These are phyloP conservation scores for Backusella circina DNA, from an alignment of 192 early-diverging fungal species.

Conservation along the genomic window DNA sequence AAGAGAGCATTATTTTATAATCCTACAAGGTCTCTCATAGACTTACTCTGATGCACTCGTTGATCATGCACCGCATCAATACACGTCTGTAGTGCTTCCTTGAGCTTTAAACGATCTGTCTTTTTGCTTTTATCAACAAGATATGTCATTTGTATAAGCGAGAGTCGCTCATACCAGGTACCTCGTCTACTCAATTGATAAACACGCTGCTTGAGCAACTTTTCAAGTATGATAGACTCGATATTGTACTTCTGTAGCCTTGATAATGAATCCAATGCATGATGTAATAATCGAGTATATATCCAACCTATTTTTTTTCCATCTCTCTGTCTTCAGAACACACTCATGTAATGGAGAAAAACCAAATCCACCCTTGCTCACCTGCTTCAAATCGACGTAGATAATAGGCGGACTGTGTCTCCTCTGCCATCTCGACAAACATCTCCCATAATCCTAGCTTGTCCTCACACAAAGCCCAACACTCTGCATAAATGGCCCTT, in stretches of 20 bases:
- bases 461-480: slow-evolving; percentile 31
- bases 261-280: slow-evolving; percentile 47
- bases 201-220: slow-evolving; percentile 52
- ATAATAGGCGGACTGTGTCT: slow-evolving; percentile 9
- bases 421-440: background rate
- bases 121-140: slow-evolving; percentile 22
- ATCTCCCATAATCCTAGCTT: slow-evolving; percentile 22
- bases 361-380: too few relatives aligned
- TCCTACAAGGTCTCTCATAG: too few relatives aligned
- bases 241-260: slow-evolving; percentile 50
- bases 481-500: background rate
- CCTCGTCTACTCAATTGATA: slow-evolving; percentile 57
- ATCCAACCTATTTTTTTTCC: slow-evolving; percentile 45
- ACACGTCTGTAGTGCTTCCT: slow-evolving; percentile 50
- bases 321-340: too few relatives aligned
- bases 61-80: slow-evolving; percentile 57
- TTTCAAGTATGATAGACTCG: slow-evolving; percentile 51
- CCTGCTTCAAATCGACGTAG: slow-evolving; percentile 35
- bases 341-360: too few relatives aligned
- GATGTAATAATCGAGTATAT: slow-evolving; percentile 55
- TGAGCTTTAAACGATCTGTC: background rate
- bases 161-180: slow-evolving; percentile 64
- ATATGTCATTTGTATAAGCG: slow-evolving; percentile 56
- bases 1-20: too few relatives aligned
- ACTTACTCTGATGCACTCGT: slow-evolving; percentile 52